Percentiles rank a stretch among this genome's conserved stretches.
phyloP scores from a whole-genome alignment of 495 filamentous ascomycete genomes.

The Sordaria brevicollis region DNA sequence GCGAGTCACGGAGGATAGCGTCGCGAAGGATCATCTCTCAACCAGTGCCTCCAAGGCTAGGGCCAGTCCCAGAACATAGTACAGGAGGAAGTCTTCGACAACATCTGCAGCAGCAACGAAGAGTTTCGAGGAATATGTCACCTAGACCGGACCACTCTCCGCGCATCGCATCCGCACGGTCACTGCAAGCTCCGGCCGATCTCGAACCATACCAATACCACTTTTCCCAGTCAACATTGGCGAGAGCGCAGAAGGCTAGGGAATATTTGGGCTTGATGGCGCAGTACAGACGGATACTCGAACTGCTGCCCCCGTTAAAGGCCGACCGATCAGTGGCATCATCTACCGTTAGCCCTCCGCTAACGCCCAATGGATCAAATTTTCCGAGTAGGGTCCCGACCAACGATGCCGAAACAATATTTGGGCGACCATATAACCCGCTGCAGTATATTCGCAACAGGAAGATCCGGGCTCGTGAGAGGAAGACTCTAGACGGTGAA shows the following conservation, averaged over 20 bases:
- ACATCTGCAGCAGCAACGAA: constrained; percentile 55
- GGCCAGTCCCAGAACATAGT: constrained; percentile 28
- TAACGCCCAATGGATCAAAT: constrained; percentile 18
- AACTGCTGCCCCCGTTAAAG: constrained; percentile 61
- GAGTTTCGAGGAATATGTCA: constrained; percentile 47
- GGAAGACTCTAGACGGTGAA: constrained; percentile 57
- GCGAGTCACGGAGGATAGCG: constrained; percentile 64
- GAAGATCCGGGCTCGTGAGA: constrained; percentile 63
- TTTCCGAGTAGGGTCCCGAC: constrained; percentile 4
- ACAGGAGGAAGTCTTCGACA: constrained; percentile 49
- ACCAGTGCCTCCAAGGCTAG: constrained; percentile 37
- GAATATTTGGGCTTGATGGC: constrained; percentile 67
- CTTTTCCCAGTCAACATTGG: constrained; percentile 69
- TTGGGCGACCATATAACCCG: constrained; percentile 69
- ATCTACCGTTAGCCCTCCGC: constrained; percentile 18
- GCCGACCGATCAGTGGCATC: constrained; percentile 21
- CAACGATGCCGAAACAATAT: constrained; percentile 7
- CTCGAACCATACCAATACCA: constrained; percentile 41
- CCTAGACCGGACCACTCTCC: constrained; percentile 39
- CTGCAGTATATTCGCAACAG: constrained; percentile 81
- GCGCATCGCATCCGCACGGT: constrained; percentile 22
- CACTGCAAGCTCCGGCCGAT: constrained; percentile 36
- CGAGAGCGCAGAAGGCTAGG: constrained; percentile 67
- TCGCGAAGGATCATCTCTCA: constrained; percentile 42
- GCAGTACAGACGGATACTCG: constrained; percentile 69